Percentiles rank a stretch among this genome's conserved stretches.
Conservation (phyloP, 257 asterid genomes). For the Nemophila menziesii region DNA sequence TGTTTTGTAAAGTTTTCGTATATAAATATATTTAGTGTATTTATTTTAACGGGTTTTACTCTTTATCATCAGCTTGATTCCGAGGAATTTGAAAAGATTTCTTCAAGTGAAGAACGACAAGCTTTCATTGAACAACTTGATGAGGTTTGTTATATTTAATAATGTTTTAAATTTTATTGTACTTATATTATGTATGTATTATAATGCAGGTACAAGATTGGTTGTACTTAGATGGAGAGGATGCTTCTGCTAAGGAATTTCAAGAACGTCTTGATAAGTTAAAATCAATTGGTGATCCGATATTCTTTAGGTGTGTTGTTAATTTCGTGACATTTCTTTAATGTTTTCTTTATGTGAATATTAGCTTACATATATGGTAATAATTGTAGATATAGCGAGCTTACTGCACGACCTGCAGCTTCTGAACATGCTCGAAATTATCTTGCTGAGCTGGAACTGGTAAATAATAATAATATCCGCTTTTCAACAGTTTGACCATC, state of each 20-base stretch:
- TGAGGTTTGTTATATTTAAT: slow-evolving; percentile 50
- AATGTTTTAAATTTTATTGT: background rate
- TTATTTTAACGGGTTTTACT: background rate
- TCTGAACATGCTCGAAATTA: slow-evolving; percentile 57
- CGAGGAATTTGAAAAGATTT: slow-evolving; percentile 62
- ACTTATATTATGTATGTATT: background rate
- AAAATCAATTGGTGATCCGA: slow-evolving; percentile 90
- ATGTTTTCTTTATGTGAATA: background rate
- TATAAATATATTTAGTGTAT: too few relatives aligned
- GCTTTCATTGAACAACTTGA: slow-evolving; percentile 73
- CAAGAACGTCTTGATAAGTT: slow-evolving; percentile 63
- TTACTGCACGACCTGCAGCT: slow-evolving; percentile 88
- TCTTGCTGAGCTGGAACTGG: slow-evolving; percentile 65
- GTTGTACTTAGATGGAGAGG: slow-evolving; percentile 99
- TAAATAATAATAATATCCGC: slow-evolving; percentile 9
- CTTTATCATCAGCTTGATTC: slow-evolving; percentile 59
- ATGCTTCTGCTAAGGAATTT: slow-evolving; percentile 86
- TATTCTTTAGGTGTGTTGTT: slow-evolving; percentile 62
- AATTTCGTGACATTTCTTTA: background rate
- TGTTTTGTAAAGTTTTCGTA: too few relatives aligned
- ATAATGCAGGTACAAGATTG: slow-evolving; percentile 76
- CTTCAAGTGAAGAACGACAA: slow-evolving; percentile 69
- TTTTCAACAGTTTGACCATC: background rate
- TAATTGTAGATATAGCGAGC: slow-evolving; percentile 57
- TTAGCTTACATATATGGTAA: slow-evolving; percentile 12